Conservation (phyloP, 1,139 yeast species). For the Zhuliangozyma blackwelliae region DNA sequence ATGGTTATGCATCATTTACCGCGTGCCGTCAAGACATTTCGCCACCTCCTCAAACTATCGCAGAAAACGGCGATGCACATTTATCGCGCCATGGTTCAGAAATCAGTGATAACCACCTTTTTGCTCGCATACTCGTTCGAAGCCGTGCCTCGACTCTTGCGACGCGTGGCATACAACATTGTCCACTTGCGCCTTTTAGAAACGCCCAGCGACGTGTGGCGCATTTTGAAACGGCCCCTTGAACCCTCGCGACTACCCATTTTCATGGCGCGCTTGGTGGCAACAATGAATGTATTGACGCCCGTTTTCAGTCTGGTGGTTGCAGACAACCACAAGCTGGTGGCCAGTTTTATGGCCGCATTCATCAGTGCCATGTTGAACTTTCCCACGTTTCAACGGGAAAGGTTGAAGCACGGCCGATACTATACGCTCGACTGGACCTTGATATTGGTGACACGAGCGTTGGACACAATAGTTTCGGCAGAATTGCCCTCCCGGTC, state of each 20-base stretch:
- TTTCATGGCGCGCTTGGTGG: constrained; percentile 20
- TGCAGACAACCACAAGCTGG: constrained; percentile 2
- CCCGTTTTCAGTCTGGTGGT: constrained; percentile 10
- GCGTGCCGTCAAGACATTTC: too few relatives aligned
- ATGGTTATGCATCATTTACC: too few relatives aligned
- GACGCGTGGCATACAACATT: constrained; percentile 15
- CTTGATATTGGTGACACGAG: constrained; percentile 18
- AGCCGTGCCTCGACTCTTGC: constrained; percentile 26
- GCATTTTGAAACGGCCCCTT: constrained; percentile 19
- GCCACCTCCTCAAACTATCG: too few relatives aligned
- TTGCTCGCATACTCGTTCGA: constrained; percentile 34
- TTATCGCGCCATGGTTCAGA: background rate
- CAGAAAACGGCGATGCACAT: too few relatives aligned
- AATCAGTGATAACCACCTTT: constrained; percentile 22
- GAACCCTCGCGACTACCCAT: constrained; percentile 28
- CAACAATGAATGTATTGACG: constrained; percentile 14
- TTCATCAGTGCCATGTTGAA: constrained; percentile 17
- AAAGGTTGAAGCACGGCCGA: constrained; percentile 11
- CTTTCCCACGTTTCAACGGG: constrained; percentile 19
- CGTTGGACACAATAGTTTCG: constrained; percentile 18
- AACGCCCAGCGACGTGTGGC: constrained; percentile 9
- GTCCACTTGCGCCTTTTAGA: constrained; percentile 11
- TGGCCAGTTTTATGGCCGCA: constrained; percentile 10
- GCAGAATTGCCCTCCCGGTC: constrained; percentile 13
- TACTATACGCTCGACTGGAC: constrained; percentile 23